phyloP scores from a whole-genome alignment of 2,329 filamentous ascomycete species.

The Paecilomyces variotii region DNA sequence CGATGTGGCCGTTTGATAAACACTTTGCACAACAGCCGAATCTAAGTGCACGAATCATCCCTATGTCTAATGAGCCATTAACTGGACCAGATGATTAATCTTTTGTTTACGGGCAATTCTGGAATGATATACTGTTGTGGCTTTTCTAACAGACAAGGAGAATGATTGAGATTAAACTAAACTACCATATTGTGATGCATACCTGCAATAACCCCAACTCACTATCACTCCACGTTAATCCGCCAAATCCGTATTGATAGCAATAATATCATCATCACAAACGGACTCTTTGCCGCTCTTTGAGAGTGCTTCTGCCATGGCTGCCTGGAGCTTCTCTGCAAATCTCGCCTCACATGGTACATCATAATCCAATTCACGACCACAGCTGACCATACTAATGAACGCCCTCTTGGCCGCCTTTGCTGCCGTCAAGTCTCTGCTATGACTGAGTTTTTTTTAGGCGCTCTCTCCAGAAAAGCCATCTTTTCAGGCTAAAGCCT shows the following conservation, averaged over 20 bases:
- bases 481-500: no score
- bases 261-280: not conserved
- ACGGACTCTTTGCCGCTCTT: not conserved
- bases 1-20: conserved; percentile 43
- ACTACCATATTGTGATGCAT: not conserved
- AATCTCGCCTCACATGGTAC: not conserved
- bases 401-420: no score
- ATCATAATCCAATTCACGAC: not conserved
- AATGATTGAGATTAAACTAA: not conserved
- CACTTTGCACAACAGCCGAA: conserved; percentile 25
- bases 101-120: not conserved
- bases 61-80: conserved; percentile 18
- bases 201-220: not conserved
- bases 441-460: no score
- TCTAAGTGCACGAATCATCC: conserved; percentile 28
- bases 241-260: not conserved
- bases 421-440: no score
- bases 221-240: not conserved
- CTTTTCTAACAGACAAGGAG: not conserved
- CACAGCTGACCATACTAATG: no score
- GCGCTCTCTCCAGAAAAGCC: no score
- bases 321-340: not conserved
- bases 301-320: not conserved
- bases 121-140: not conserved
- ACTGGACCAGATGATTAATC: conserved; percentile 3